phyloP scores from a whole-genome alignment of 164 flowering plant species.

The Buxus sempervirens region DNA sequence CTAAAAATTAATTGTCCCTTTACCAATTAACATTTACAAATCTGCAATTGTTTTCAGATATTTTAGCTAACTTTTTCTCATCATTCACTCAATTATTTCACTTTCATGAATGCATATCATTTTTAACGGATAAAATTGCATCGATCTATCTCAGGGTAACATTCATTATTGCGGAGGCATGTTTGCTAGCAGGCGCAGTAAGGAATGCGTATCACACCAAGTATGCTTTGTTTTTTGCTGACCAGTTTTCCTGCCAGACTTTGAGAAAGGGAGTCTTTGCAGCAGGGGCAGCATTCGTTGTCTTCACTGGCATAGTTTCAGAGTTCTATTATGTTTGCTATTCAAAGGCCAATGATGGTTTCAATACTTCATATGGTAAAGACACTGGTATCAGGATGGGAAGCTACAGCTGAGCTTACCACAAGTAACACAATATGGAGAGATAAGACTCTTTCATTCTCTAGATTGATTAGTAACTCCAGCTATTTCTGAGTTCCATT shows the following conservation, averaged over 20 bases:
- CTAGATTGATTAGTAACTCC: not conserved
- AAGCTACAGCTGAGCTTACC: not conserved
- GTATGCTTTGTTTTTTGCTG: constrained; percentile 18
- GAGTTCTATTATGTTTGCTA: constrained; percentile 55
- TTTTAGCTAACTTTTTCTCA: no score
- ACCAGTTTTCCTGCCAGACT: constrained; percentile 42
- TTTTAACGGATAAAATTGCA: not conserved
- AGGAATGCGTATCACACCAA: constrained; percentile 66
- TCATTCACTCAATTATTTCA: not conserved
- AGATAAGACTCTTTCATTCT: not conserved
- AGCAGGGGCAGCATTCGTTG: constrained; percentile 66
- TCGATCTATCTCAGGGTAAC: constrained; percentile 41
- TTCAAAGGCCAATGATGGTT: constrained; percentile 40
- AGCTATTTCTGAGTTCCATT: no score
- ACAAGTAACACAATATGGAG: not conserved
- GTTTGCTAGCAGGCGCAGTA: constrained; percentile 65
- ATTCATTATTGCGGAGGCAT: constrained; percentile 59
- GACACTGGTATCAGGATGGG: constrained; percentile 57
- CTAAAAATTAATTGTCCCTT: no score
- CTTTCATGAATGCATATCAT: not conserved
- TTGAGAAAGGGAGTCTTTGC: constrained; percentile 67
- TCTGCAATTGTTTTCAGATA: no score
- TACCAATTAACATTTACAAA: no score
- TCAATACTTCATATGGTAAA: constrained; percentile 13
- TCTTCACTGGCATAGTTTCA: constrained; percentile 53